A percentile compares a stretch with the other conserved stretches of the same genome.
Conservation (phyloP, 495 filamentous ascomycete genomes). For the Podospora pseudopauciseta region DNA sequence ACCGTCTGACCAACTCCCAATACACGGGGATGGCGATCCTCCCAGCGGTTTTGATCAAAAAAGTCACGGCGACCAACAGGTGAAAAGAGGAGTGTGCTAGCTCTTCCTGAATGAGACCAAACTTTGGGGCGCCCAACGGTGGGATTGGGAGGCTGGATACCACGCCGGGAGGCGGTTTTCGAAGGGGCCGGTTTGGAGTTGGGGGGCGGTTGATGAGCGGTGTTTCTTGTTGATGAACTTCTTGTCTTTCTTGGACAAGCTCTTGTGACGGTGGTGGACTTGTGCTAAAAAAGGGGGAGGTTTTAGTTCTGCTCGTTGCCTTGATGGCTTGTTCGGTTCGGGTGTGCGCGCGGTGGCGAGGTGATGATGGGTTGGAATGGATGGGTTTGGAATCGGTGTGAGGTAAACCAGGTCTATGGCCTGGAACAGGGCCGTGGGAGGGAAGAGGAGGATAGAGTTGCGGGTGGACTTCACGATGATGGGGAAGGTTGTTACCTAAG, state of each 20-base stretch:
- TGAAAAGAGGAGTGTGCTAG: constrained; percentile 67
- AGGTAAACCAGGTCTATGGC: background rate
- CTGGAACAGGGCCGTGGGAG: too few relatives aligned
- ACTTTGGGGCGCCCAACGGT: constrained; percentile 55
- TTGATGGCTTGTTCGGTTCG: constrained; percentile 15
- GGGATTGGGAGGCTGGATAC: constrained; percentile 70
- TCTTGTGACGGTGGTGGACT: background rate
- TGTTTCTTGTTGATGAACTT: background rate
- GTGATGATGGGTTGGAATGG: background rate
- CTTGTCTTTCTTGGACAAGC: background rate
- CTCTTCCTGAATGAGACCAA: constrained; percentile 82
- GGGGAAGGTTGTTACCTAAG: background rate
- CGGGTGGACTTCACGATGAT: background rate
- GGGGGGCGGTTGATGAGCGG: constrained; percentile 10
- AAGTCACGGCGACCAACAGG: constrained; percentile 71
- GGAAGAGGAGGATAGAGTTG: background rate
- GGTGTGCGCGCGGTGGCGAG: background rate
- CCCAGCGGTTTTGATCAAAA: constrained; percentile 78
- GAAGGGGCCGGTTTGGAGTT: constrained; percentile 10
- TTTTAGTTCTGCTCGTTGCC: constrained; percentile 20
- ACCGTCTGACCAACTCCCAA: constrained; percentile 60
- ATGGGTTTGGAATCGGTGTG: background rate
- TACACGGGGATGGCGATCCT: constrained; percentile 74
- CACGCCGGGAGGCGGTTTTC: constrained; percentile 38
- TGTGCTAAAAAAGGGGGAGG: constrained; percentile 42